Percentiles rank a stretch among this genome's conserved stretches.
Evolutionary conservation across 2,329 filamentous ascomycete species (phyloP).

Genomic region (Sporothrix schenckii): DNA sequence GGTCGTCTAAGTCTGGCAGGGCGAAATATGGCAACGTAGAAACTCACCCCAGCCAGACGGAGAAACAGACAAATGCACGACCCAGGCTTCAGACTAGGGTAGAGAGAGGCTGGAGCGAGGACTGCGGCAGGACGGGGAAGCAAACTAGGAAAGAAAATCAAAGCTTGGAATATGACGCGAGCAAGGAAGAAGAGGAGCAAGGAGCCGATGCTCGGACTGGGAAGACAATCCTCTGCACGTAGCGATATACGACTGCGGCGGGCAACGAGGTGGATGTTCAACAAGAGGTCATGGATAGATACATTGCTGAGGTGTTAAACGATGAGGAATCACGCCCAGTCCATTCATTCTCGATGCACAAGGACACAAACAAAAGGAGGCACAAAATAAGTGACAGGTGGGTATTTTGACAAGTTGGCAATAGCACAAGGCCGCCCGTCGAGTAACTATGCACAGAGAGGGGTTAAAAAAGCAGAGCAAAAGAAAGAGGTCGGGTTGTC

Average conservation of each 20-base stretch:
- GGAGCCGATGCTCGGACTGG: not conserved
- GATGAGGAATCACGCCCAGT: not conserved
- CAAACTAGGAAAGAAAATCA: not conserved
- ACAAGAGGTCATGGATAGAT: not conserved
- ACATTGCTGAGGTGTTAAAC: not conserved
- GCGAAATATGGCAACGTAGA: not conserved
- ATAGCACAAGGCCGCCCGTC: not conserved
- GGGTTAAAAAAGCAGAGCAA: not conserved
- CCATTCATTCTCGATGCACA: not conserved
- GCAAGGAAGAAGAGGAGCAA: not conserved
- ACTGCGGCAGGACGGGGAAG: no score
- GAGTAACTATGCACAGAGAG: not conserved
- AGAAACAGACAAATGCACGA: conserved; percentile 17
- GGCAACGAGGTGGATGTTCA: not conserved
- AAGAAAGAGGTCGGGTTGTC: not conserved
- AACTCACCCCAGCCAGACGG: not conserved
- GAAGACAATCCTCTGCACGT: conserved; percentile 5
- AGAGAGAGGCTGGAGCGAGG: no score
- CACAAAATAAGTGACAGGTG: not conserved
- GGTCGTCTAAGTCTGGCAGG: conserved; percentile 6
- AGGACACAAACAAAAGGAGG: not conserved
- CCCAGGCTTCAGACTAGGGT: conserved; percentile 1
- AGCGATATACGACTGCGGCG: not conserved
- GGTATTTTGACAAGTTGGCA: not conserved
- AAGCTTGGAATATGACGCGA: not conserved